These are phyloP conservation scores for Pulveroboletus frians DNA, from an alignment of 768 basidiomycete species.

Conservation along the genomic window DNA sequence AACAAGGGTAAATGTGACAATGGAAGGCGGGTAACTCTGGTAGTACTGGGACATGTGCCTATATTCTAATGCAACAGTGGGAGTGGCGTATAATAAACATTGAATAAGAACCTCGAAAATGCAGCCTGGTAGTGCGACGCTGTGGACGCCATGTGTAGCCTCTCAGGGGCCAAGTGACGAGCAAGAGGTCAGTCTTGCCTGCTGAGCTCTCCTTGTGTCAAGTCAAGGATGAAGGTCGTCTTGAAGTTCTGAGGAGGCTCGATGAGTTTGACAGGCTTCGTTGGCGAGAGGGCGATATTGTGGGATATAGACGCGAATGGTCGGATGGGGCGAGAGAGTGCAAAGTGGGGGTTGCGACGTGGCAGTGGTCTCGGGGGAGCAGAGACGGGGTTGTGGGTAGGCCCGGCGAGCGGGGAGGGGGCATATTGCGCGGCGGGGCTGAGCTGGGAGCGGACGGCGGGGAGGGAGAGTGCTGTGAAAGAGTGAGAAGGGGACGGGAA, in stretches of 20 bases:
- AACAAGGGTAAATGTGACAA: conserved; percentile 1
- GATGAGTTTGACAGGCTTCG: conserved; percentile 67
- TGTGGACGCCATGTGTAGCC: background rate
- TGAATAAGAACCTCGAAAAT: conserved; percentile 16
- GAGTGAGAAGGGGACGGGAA: background rate
- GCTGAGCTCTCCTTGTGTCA: conserved; percentile 80
- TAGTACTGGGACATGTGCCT: conserved; percentile 14
- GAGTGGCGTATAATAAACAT: conserved; percentile 17
- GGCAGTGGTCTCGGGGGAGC: conserved; percentile 33
- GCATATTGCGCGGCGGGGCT: conserved; percentile 37
- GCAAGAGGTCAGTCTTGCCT: conserved; percentile 45
- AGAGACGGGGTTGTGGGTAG: conserved; percentile 30
- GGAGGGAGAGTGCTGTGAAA: conserved; percentile 39
- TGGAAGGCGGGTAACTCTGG: background rate
- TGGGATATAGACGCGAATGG: conserved; percentile 64
- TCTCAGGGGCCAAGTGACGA: background rate
- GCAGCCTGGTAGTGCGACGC: background rate
- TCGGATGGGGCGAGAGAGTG: conserved; percentile 68
- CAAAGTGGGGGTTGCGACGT: conserved; percentile 51
- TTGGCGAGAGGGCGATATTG: conserved; percentile 19
- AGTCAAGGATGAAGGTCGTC: conserved; percentile 66
- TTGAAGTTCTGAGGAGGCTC: conserved; percentile 71
- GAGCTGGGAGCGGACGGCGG: conserved; percentile 28
- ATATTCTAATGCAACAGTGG: conserved; percentile 18
- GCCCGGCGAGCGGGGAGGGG: conserved; percentile 59